These are phyloP conservation scores for Dichomitus squalens DNA, from an alignment of 1,284 basidiomycete species.

Conservation along the genomic window DNA sequence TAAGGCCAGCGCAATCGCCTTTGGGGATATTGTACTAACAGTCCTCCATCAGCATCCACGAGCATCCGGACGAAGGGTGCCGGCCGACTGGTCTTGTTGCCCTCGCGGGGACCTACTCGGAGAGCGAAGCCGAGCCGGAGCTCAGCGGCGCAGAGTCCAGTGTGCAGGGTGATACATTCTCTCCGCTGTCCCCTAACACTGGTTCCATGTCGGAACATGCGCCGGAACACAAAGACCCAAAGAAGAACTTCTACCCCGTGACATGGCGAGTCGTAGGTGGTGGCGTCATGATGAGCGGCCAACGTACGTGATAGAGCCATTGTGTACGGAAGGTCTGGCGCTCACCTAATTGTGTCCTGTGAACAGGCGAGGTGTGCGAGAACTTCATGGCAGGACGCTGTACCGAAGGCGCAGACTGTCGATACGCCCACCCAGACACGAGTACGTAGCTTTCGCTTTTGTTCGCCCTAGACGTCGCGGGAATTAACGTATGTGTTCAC, in stretches of 20 bases:
- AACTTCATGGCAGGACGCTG: slow-evolving; percentile 39
- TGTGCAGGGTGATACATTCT: slow-evolving; percentile 10
- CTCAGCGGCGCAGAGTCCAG: slow-evolving; percentile 20
- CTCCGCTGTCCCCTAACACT: slow-evolving; percentile 8
- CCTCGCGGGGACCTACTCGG: background rate
- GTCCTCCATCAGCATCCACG: slow-evolving; percentile 10
- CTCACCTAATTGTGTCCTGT: background rate
- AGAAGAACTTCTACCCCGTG: slow-evolving; percentile 46
- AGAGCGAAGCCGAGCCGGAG: slow-evolving; percentile 11
- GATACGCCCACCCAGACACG: slow-evolving; percentile 39
- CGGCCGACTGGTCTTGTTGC: slow-evolving; percentile 5
- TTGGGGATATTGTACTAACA: background rate
- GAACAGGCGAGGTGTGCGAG: slow-evolving; percentile 40
- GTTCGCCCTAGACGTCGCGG: background rate
- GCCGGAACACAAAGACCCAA: slow-evolving; percentile 9
- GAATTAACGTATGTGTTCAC: background rate
- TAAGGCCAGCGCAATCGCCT: slow-evolving; percentile 36
- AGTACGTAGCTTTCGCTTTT: slow-evolving; percentile 8
- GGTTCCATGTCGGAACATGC: slow-evolving; percentile 13
- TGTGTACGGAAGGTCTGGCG: background rate
- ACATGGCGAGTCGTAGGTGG: slow-evolving; percentile 52
- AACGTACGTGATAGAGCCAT: slow-evolving; percentile 34
- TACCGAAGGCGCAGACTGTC: slow-evolving; percentile 41
- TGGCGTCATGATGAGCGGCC: slow-evolving; percentile 51
- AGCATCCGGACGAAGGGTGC: slow-evolving; percentile 7